Percentiles rank a stretch among this genome's conserved stretches.
Conservation (phyloP, 176 grass and related monocot species). For the Metroxylon sagu region DNA sequence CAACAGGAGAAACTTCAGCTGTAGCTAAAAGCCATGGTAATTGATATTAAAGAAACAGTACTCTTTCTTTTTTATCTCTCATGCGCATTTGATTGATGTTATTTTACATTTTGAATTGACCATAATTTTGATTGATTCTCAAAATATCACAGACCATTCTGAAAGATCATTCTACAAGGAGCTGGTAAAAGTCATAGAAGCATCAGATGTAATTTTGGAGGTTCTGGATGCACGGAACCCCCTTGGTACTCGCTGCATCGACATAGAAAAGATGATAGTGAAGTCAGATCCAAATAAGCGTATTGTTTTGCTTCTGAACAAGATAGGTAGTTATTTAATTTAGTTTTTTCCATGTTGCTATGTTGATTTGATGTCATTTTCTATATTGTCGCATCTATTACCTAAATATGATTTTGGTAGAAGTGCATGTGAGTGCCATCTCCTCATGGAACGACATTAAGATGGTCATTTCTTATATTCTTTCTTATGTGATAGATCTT, state of each 20-base stretch:
- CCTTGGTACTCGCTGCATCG: conserved; percentile 60
- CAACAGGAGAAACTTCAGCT: conserved; percentile 25
- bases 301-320: conserved; percentile 89
- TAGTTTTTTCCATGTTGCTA: not conserved
- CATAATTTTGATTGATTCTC: conserved; percentile 3
- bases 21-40: conserved; percentile 61
- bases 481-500: conserved; percentile 42
- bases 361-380: not conserved
- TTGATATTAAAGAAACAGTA: not conserved
- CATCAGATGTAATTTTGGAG: conserved; percentile 82
- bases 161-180: conserved; percentile 96
- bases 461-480: not conserved
- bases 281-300: conserved; percentile 65
- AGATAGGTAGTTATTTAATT: conserved; percentile 50
- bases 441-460: too few relatives aligned
- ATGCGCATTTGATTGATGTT: conserved; percentile 12
- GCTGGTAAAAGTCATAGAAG: conserved; percentile 89
- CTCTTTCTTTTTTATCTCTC: too few relatives aligned
- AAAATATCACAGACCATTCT: conserved; percentile 57
- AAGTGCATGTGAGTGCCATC: too few relatives aligned
- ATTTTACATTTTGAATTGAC: not conserved
- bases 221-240: conserved; percentile 90
- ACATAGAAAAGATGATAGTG: conserved; percentile 83
- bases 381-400: too few relatives aligned
- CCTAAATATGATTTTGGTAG: too few relatives aligned